phyloP scores from a whole-genome alignment of 2,329 filamentous ascomycete species.

The Xylariaceae sp. region DNA sequence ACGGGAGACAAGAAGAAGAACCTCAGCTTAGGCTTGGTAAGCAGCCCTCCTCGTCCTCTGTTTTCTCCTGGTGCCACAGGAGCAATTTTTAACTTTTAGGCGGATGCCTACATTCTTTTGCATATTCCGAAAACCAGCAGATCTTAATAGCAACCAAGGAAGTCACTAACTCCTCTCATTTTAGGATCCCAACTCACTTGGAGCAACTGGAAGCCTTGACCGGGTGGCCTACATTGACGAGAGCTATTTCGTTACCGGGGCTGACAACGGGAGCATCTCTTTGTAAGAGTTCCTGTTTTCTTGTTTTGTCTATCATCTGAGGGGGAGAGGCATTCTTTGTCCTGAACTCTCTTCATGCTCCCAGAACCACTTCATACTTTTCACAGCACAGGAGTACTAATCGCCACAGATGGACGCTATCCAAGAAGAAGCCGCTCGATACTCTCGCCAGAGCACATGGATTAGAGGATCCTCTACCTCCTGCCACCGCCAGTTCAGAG shows the following conservation, averaged over 20 bases:
- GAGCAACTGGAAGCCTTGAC: slow-evolving; percentile 86
- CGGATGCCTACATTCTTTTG: slow-evolving; percentile 47
- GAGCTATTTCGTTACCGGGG: slow-evolving; percentile 88
- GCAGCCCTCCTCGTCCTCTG: background rate
- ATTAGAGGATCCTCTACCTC: slow-evolving; percentile 72
- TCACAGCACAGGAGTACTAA: slow-evolving; percentile 48
- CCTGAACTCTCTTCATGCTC: background rate
- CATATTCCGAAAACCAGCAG: background rate
- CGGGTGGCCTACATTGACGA: slow-evolving; percentile 89
- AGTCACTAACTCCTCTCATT: background rate
- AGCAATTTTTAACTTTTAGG: too few species aligned
- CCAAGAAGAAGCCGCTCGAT: slow-evolving; percentile 91
- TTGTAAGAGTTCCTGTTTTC: slow-evolving; percentile 60
- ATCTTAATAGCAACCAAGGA: slow-evolving; percentile 34
- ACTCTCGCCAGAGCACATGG: slow-evolving; percentile 84
- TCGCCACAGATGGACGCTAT: slow-evolving; percentile 25
- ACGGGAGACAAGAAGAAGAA: slow-evolving; percentile 60
- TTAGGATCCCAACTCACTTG: slow-evolving; percentile 57
- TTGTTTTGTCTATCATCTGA: background rate
- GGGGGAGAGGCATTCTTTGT: background rate
- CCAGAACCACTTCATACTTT: background rate
- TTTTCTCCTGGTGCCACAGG: too few species aligned
- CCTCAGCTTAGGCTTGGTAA: slow-evolving; percentile 23
- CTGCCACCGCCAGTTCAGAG: slow-evolving; percentile 77
- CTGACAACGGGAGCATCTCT: slow-evolving; percentile 85